Evolutionary conservation across 495 filamentous ascomycete species (phyloP).

Genomic region (Penicillium parvum): DNA sequence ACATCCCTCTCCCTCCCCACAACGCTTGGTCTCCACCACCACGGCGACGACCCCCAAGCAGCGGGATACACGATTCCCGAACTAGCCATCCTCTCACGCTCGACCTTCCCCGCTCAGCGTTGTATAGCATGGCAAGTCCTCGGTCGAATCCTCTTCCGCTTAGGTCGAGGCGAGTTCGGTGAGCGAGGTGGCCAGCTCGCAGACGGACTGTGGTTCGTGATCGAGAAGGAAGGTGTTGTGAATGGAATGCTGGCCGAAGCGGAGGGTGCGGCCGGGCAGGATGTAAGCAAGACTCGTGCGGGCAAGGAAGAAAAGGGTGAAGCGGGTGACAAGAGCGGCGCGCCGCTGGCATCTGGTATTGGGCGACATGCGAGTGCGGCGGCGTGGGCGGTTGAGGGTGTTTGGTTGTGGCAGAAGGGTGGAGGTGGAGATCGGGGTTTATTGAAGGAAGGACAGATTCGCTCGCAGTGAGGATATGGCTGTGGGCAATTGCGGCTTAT

Average conservation of each 20-base stretch:
- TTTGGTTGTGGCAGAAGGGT: slow-evolving; percentile 87
- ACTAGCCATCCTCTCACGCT: slow-evolving; percentile 76
- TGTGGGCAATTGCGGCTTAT: too few species aligned
- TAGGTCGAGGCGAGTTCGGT: slow-evolving; percentile 78
- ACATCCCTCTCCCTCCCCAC: slow-evolving; percentile 66
- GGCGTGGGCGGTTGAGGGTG: slow-evolving; percentile 81
- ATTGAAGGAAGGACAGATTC: slow-evolving; percentile 33
- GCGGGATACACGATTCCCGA: slow-evolving; percentile 94
- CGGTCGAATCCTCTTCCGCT: slow-evolving; percentile 75
- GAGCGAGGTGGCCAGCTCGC: slow-evolving; percentile 51
- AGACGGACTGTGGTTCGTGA: slow-evolving; percentile 66
- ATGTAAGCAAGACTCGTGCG: slow-evolving; percentile 3
- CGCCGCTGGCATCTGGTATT: slow-evolving; percentile 26
- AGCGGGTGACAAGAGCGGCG: neutral
- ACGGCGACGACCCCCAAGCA: slow-evolving; percentile 86
- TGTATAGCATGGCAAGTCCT: slow-evolving; percentile 91
- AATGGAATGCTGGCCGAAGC: slow-evolving; percentile 68
- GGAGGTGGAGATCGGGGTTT: slow-evolving; percentile 53
- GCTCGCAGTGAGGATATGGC: slow-evolving; percentile 34
- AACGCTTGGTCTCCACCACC: slow-evolving; percentile 83
- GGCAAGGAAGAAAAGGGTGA: slow-evolving; percentile 17
- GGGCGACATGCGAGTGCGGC: slow-evolving; percentile 59
- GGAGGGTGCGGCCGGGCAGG: slow-evolving; percentile 31
- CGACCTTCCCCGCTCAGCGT: slow-evolving; percentile 75
- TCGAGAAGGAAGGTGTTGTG: slow-evolving; percentile 74